Percentiles rank a stretch among this genome's conserved stretches.
Evolutionary conservation across 2,329 filamentous ascomycete genomes (phyloP).

Genomic region (Fusarium nanum): DNA sequence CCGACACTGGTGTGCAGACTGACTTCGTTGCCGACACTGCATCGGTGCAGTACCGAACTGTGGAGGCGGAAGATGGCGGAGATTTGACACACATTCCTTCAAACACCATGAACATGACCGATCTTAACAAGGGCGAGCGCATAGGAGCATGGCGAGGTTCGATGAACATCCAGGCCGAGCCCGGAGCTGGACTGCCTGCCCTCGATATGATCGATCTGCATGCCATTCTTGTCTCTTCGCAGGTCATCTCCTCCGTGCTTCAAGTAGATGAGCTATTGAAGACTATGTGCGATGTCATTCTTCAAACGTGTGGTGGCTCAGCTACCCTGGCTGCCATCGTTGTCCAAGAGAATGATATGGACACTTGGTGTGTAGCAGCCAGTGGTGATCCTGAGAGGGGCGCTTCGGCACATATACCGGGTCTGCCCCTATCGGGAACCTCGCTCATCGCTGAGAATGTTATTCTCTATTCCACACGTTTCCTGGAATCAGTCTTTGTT

Average conservation of each 20-base stretch:
- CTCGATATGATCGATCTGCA: slow-evolving; percentile 87
- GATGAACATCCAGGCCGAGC: slow-evolving; percentile 65
- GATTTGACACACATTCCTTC: slow-evolving; percentile 57
- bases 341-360: slow-evolving; percentile 73
- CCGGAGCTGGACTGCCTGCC: slow-evolving; percentile 73
- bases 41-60: slow-evolving; percentile 63
- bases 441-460: slow-evolving; percentile 80
- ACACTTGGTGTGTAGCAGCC: slow-evolving; percentile 78
- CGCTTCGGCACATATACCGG: slow-evolving; percentile 73
- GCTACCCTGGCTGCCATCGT: slow-evolving; percentile 80
- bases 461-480: slow-evolving; percentile 80
- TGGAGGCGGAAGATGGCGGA: slow-evolving; percentile 59
- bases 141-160: slow-evolving; percentile 73
- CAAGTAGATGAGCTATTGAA: slow-evolving; percentile 80
- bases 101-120: slow-evolving; percentile 56
- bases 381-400: slow-evolving; percentile 78
- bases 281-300: slow-evolving; percentile 84
- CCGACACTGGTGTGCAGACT: slow-evolving; percentile 76
- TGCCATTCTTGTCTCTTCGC: slow-evolving; percentile 81
- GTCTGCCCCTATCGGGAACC: slow-evolving; percentile 72
- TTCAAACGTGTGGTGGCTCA: slow-evolving; percentile 78
- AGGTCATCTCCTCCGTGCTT: slow-evolving; percentile 82
- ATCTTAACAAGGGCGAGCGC: slow-evolving; percentile 65
- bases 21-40: slow-evolving; percentile 71
- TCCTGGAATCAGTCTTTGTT: slow-evolving; percentile 79